These are phyloP conservation scores for Aleurites moluccanus DNA, from an alignment of 441 rosid species.

Conservation along the genomic window DNA sequence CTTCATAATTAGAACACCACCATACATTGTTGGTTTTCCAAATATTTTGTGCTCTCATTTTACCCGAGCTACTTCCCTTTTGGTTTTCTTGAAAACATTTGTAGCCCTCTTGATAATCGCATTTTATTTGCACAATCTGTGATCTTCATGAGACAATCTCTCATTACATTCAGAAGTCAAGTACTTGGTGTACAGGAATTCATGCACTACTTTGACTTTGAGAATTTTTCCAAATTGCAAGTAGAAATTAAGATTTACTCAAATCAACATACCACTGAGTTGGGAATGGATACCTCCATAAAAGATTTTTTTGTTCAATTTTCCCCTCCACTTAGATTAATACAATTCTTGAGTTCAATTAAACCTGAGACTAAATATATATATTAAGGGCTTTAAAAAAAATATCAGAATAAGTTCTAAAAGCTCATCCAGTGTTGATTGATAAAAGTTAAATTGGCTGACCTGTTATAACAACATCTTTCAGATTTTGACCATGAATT, in stretches of 20 bases:
- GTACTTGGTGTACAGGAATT: background rate
- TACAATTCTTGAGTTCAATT: background rate
- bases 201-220: background rate
- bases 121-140: background rate
- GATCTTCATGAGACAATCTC: background rate
- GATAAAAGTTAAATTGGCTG: constrained; percentile 20
- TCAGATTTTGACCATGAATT: constrained; percentile 95
- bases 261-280: background rate
- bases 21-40: background rate
- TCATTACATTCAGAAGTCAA: background rate
- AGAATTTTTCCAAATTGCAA: background rate
- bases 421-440: background rate
- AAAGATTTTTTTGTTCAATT: background rate
- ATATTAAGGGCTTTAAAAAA: background rate
- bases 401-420: constrained; percentile 2
- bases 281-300: background rate
- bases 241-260: background rate
- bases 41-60: background rate
- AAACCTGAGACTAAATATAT: background rate
- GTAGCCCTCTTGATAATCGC: background rate
- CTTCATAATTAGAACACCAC: background rate
- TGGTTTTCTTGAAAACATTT: background rate
- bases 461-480: constrained; percentile 88
- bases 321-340: background rate
- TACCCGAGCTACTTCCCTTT: background rate